Conservation (phyloP, 305 asterid species). For the Fraxinus latifolia region DNA sequence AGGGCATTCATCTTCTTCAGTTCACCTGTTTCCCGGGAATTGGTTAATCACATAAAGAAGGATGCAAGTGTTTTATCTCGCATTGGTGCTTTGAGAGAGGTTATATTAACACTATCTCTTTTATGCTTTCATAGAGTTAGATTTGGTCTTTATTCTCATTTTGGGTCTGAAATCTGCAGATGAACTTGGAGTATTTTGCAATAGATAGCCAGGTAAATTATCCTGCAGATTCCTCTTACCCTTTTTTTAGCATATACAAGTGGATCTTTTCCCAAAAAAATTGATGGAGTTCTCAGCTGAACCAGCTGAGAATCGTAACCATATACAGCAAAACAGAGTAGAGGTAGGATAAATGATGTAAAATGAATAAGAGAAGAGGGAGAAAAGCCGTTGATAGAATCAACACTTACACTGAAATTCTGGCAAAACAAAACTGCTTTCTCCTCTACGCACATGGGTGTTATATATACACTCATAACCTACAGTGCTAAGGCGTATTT, state of each 20-base stretch:
- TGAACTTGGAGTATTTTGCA: conserved; percentile 97
- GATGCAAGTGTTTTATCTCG: conserved; percentile 85
- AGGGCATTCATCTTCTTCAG: conserved; percentile 98
- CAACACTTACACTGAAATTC: background rate
- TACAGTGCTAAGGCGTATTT: background rate
- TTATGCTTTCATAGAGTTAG: conserved; percentile 19
- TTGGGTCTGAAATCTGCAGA: conserved; percentile 56
- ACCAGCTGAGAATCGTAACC: background rate
- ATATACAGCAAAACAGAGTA: background rate
- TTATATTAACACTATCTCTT: conserved; percentile 22
- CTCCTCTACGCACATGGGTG: background rate
- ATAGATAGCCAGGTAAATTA: conserved; percentile 86
- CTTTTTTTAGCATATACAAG: background rate
- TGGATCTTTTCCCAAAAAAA: background rate
- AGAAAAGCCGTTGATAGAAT: background rate
- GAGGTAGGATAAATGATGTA: background rate
- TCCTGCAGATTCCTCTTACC: conserved; percentile 19
- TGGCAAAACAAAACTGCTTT: background rate
- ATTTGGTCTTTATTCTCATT: conserved; percentile 33
- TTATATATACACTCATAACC: background rate
- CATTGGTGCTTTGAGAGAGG: conserved; percentile 98
- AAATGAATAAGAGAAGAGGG: background rate
- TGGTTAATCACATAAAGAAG: conserved; percentile 80
- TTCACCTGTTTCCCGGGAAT: conserved; percentile 81
- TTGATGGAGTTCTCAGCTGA: background rate